Percentiles rank a stretch among this genome's conserved stretches.
Conservation (phyloP, 2,329 filamentous ascomycete genomes). For the Trichoderma sp. region DNA sequence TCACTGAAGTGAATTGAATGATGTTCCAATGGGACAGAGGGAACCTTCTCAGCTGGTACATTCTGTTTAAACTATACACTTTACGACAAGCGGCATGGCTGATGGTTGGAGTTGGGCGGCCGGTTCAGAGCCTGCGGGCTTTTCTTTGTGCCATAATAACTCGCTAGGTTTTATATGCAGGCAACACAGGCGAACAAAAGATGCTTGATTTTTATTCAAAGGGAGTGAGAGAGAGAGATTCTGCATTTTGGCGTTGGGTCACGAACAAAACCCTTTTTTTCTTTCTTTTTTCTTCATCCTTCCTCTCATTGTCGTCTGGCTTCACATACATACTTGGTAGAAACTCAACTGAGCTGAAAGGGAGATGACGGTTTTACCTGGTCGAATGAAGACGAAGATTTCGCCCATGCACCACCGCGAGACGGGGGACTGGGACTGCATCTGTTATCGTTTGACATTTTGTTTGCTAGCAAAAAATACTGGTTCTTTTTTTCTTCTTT, state of each 20-base stretch:
- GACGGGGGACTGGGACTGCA: neutral
- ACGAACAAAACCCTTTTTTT: conserved; percentile 5
- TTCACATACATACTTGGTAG: neutral
- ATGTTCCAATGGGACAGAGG: neutral
- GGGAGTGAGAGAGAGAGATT: neutral
- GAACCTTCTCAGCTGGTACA: neutral
- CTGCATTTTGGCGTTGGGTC: conserved; percentile 16
- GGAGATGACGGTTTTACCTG: neutral
- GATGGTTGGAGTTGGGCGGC: neutral
- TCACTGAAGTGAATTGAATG: neutral
- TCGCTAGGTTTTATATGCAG: neutral
- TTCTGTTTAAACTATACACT: neutral
- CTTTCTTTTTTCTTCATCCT: neutral
- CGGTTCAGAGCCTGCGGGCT: neutral
- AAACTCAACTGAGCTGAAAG: neutral
- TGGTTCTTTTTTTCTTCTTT: neutral
- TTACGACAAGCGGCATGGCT: neutral
- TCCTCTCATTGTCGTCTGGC: neutral
- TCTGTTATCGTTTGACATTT: neutral
- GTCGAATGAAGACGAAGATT: neutral
- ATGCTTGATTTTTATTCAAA: neutral
- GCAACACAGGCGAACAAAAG: neutral
- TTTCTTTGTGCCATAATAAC: neutral
- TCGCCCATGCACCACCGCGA: neutral
- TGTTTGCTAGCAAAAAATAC: neutral